Evolutionary conservation across 768 basidiomycete species (phyloP).

Genomic region (Pleurotus tuoliensis): DNA sequence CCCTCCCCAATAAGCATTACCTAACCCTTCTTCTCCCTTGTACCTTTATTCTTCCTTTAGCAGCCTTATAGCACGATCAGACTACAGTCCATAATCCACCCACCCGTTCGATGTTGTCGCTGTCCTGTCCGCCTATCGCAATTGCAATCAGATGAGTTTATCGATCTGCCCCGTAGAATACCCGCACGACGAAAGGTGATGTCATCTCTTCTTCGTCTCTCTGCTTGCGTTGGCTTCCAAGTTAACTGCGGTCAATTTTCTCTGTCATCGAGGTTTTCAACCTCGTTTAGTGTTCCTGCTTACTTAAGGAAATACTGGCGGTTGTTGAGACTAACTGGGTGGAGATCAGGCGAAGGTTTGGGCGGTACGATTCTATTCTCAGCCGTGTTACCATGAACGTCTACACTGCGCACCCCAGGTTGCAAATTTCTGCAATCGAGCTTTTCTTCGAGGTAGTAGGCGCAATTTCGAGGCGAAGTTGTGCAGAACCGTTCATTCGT

Average conservation of each 20-base stretch:
- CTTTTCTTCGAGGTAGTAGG: too few species aligned
- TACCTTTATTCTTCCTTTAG: not conserved
- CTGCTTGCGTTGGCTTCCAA: not conserved
- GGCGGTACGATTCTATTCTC: too few species aligned
- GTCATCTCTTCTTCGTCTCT: not conserved
- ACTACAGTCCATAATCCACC: conserved; percentile 4
- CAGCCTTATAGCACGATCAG: not conserved
- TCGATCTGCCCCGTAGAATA: not conserved
- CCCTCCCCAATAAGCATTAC: conserved; percentile 4
- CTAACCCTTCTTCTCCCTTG: not conserved
- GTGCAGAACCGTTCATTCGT: too few species aligned
- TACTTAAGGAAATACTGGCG: too few species aligned
- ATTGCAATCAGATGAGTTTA: conserved; percentile 8
- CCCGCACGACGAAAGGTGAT: conserved; percentile 1
- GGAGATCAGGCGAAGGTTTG: too few species aligned
- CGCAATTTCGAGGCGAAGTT: too few species aligned
- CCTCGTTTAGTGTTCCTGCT: not conserved
- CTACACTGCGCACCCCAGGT: too few species aligned
- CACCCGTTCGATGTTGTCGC: conserved; percentile 6
- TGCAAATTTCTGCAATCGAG: too few species aligned
- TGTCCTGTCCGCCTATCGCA: conserved; percentile 6
- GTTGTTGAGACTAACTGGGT: too few species aligned
- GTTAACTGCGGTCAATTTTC: conserved; percentile 4
- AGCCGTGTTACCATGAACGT: too few species aligned
- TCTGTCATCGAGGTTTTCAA: conserved; percentile 2